Percentiles rank a stretch among this genome's conserved stretches.
Evolutionary conservation across 345 rosid genomes (phyloP).

Genomic region (Eucalyptus tenuipes): DNA sequence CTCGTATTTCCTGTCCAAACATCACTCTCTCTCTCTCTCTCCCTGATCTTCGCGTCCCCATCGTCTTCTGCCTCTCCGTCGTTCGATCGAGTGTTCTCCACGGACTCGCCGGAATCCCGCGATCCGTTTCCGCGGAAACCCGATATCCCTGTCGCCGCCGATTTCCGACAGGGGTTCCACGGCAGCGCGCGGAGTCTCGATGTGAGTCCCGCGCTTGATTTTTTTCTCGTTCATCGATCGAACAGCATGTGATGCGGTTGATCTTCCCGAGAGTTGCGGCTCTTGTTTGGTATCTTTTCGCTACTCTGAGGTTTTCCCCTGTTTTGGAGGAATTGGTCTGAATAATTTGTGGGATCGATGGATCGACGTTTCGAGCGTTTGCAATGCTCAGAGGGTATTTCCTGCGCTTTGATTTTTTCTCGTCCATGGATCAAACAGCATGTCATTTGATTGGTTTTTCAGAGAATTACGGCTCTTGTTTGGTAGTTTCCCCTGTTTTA

Average conservation of each 20-base stretch:
- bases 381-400: not conserved
- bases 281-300: not conserved
- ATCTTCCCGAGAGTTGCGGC: not conserved
- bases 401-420: not conserved
- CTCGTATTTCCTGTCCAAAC: not conserved
- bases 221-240: not conserved
- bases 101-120: not conserved
- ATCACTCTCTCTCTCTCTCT: not conserved
- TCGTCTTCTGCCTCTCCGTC: not conserved
- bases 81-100: not conserved
- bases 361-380: not conserved
- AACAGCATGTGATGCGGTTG: not conserved
- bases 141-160: not conserved
- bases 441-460: not conserved
- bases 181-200: not conserved
- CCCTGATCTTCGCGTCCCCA: not conserved
- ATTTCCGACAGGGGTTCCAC: not conserved
- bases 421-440: not conserved
- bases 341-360: not conserved
- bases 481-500: not conserved
- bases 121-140: not conserved
- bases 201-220: not conserved
- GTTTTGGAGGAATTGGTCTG: not conserved
- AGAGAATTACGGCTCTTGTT: not conserved
- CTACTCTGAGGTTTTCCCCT: not conserved